A percentile compares a stretch with the other conserved stretches of the same genome.
phyloP scores from a whole-genome alignment of 2,329 filamentous ascomycete species.

The Ustulina deusta region DNA sequence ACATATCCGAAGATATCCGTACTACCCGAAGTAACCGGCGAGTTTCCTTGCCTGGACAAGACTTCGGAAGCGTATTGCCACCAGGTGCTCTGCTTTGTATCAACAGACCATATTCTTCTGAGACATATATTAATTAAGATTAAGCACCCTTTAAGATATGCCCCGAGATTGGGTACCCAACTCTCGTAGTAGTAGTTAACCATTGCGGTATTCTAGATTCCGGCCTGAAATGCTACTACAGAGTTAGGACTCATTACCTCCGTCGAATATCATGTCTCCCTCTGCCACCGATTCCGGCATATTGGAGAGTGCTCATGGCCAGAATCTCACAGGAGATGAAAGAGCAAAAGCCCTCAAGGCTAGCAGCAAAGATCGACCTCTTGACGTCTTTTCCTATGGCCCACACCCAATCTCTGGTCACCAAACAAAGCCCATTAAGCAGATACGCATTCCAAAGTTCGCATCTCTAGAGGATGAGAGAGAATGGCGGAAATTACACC shows the following conservation, averaged over 20 bases:
- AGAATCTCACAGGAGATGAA: neutral
- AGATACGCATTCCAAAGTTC: neutral
- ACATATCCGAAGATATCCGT: too few relatives aligned
- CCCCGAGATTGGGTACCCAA: too few relatives aligned
- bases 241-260: neutral
- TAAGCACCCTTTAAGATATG: too few relatives aligned
- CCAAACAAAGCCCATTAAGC: neutral
- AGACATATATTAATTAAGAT: too few relatives aligned
- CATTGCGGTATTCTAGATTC: neutral
- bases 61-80: too few relatives aligned
- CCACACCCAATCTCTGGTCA: neutral
- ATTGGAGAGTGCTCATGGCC: neutral
- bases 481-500: slow-evolving; percentile 5
- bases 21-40: too few relatives aligned
- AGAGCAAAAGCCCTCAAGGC: neutral
- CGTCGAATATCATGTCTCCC: neutral
- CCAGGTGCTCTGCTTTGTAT: too few relatives aligned
- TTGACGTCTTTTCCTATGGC: neutral
- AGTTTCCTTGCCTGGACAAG: too few relatives aligned
- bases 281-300: neutral
- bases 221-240: neutral
- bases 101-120: too few relatives aligned
- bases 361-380: neutral
- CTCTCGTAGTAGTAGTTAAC: too few relatives aligned
- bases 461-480: neutral